Conservation (phyloP, 2,329 filamentous ascomycete species). For the Trichoderma asperellum region DNA sequence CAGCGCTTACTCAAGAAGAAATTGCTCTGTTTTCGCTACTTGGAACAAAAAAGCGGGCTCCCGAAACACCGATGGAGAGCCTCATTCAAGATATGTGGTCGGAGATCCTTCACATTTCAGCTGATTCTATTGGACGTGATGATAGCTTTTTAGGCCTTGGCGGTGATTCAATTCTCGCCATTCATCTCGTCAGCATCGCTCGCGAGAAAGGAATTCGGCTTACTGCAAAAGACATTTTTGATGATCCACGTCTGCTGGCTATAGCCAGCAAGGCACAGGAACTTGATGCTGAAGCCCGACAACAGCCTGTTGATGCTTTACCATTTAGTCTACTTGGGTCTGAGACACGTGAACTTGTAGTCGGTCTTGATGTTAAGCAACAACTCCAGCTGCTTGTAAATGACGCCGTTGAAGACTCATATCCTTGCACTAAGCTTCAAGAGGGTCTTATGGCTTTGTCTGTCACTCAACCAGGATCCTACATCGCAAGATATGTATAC, state of each 20-base stretch:
- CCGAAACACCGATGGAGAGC: slow-evolving; percentile 11
- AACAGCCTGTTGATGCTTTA: background rate
- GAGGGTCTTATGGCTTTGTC: slow-evolving; percentile 46
- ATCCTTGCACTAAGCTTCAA: slow-evolving; percentile 47
- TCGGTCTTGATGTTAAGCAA: background rate
- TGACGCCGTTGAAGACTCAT: slow-evolving; percentile 39
- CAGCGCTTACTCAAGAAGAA: background rate
- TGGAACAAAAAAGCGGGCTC: slow-evolving; percentile 9
- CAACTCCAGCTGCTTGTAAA: background rate
- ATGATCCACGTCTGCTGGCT: slow-evolving; percentile 23
- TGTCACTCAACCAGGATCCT: slow-evolving; percentile 39
- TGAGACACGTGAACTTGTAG: background rate
- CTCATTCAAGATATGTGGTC: slow-evolving; percentile 31
- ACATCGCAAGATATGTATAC: slow-evolving; percentile 40
- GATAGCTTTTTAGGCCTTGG: slow-evolving; percentile 35
- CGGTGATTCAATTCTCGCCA: slow-evolving; percentile 42
- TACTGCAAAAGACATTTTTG: slow-evolving; percentile 21
- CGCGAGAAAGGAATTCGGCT: slow-evolving; percentile 24
- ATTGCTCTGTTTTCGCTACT: slow-evolving; percentile 17
- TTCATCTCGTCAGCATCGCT: slow-evolving; percentile 20
- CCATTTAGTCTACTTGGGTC: slow-evolving; percentile 12
- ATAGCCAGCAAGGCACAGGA: slow-evolving; percentile 11
- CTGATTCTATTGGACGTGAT: slow-evolving; percentile 28
- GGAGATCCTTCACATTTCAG: slow-evolving; percentile 17
- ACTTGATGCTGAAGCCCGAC: background rate